Evolutionary conservation across 2,329 filamentous ascomycete species (phyloP), one percentile per base, ranked within the genome.

Genomic region (Juglanconis sp.): DNA sequence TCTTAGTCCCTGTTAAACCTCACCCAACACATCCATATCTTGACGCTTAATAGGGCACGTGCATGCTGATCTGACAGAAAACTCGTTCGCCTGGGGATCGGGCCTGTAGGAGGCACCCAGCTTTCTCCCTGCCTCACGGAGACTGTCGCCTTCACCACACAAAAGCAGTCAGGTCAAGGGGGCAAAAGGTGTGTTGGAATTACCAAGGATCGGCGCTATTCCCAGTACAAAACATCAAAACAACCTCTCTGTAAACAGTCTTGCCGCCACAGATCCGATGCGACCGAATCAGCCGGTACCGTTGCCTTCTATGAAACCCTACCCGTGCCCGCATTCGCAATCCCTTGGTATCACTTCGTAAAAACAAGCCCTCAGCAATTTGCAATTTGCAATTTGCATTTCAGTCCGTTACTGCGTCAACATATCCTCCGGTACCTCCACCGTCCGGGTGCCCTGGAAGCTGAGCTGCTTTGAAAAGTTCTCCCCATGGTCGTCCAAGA

Each of bases 401-500:
- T 6, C 46, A 31, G 15, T n/a, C 24, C 17, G 13, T 62, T 57
- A 77, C 56, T 73, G 76, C 34, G 71, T 69, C 4, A 76, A 64
- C 47, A 40, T 42, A 13, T 74, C 68, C 4, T 68, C 68, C 31
- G 70, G 64, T 47, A 68, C 69, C 62, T 77, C 75, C 15, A 73
- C 67, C 11, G 74, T 66, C n/a, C 65, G 65, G 6, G 69, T 70
- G 31, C 62, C 62, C 5, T 76, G 68, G 53, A 73, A 70, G 6
- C 77, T 78, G 5, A 81, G 70, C 58, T 76, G 76, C 70, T 83
- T 83, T 4, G 72, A 71, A 51, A 77, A 75, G 3, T 72, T 64
- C 6, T 72, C 69, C 10, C 65, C 66, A 2, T 67, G 72, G 3
- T 75, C 73, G 1, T 63, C 61, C 0, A 73, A 68, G 0, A 71